Evolutionary conservation across 2,329 filamentous ascomycete species (phyloP), one percentile per base, ranked within the genome.

Genomic region (Dendryphion nanum): DNA sequence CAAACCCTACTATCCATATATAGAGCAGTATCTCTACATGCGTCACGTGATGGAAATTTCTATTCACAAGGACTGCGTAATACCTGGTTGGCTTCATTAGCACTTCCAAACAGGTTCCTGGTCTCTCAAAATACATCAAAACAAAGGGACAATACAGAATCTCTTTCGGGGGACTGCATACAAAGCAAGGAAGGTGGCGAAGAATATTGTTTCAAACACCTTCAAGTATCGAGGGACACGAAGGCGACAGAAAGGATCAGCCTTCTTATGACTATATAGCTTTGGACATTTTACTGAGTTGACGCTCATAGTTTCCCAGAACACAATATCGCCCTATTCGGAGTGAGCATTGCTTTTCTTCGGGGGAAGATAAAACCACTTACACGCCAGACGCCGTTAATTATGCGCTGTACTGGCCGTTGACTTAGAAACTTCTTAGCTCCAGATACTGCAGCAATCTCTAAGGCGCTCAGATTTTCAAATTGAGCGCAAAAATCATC

Each of bases 401-500:
- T 80, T 48, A 94, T 85, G 54, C 85, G 86, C 59, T 95, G 89
- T 8, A 94, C 85, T 3, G 86, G 79, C 42, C 78, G 77, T 62
- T 94, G 88, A 56, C 83, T 84, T 23, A 95, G 75, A 51, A 95
- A 94, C 31, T 85, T 85, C 68, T 95, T 95, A 19, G 87, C 86
- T 41, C 86, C 78, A 10, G 84, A 84, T 15, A 94, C 81, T 31
- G 85, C 83, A 18, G 88, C 89, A 54, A 95, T 90, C 60, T 95
- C 89, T 13, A 97, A 74, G 2, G 88, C 89, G 61, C 93, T 95
- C 33, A 95, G 74, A 14, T 84, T 82, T 23, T 82, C 81, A 60
- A 95, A 95, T 1, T 82, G 78, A 0, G 79, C 76, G 0, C 84
- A 85, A 18, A 85, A 80, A 34, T 86, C 79, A 6, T 78, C 74